Percentiles rank a stretch among this genome's conserved stretches.
phyloP scores from a whole-genome alignment of 306 rosid species.

The Inga leiocalycina region DNA sequence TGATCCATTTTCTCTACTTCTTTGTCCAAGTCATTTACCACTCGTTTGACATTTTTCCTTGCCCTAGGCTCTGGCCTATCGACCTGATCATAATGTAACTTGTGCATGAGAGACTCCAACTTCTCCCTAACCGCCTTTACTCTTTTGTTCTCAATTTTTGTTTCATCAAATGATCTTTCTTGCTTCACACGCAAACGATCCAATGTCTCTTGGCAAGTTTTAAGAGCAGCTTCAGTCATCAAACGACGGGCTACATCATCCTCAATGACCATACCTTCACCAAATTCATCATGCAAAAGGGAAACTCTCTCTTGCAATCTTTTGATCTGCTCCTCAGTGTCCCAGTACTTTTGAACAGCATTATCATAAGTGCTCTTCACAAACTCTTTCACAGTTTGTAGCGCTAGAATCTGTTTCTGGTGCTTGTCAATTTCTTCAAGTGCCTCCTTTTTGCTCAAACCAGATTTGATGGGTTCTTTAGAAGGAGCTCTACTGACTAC shows the following conservation, averaged over 20 bases:
- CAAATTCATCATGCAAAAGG: conserved; percentile 80
- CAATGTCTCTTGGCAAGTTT: conserved; percentile 78
- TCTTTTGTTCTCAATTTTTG: conserved; percentile 59
- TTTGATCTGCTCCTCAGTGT: conserved; percentile 71
- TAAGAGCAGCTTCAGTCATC: conserved; percentile 87
- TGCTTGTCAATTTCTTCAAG: conserved; percentile 69
- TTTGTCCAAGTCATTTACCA: conserved; percentile 34
- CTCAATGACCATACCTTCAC: conserved; percentile 77
- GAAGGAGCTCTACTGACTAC: conserved; percentile 16
- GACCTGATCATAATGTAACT: conserved; percentile 39
- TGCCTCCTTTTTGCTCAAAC: conserved; percentile 75
- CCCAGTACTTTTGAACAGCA: conserved; percentile 66
- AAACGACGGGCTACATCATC: conserved; percentile 83
- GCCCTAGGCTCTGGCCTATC: conserved; percentile 27
- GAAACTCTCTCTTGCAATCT: conserved; percentile 70
- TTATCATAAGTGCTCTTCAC: conserved; percentile 78
- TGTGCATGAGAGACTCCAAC: conserved; percentile 58
- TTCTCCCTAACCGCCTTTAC: conserved; percentile 55
- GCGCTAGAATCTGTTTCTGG: conserved; percentile 78
- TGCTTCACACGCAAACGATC: conserved; percentile 62
- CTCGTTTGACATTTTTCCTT: conserved; percentile 29
- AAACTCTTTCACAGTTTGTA: conserved; percentile 93
- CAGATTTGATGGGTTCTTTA: conserved; percentile 56
- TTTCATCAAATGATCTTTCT: conserved; percentile 63
- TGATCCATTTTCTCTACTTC: conserved; percentile 27